Conservation (phyloP, 2,329 filamentous ascomycete genomes). For the Stenocarpella maydis region DNA sequence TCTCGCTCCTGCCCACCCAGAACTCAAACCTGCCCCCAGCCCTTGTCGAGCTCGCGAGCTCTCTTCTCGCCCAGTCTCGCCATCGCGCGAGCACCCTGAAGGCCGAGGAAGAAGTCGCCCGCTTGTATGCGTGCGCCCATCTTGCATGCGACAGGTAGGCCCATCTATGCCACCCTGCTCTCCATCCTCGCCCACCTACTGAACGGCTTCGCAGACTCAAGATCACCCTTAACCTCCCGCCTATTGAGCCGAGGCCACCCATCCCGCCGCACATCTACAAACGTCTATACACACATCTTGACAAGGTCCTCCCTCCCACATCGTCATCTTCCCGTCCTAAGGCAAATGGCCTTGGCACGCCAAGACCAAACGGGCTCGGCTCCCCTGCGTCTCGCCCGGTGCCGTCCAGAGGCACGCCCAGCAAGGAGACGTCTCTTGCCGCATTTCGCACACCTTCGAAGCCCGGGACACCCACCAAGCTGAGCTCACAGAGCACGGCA, state of each 20-base stretch:
- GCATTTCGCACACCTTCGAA: constrained; percentile 42
- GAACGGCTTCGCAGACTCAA: constrained; percentile 66
- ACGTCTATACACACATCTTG: constrained; percentile 82
- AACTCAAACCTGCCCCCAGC: constrained; percentile 71
- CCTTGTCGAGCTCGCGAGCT: constrained; percentile 76
- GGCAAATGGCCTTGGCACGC: constrained; percentile 43
- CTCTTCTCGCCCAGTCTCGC: constrained; percentile 81
- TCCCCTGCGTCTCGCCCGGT: constrained; percentile 37
- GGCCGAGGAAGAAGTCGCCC: constrained; percentile 86
- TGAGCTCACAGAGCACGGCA: constrained; percentile 51
- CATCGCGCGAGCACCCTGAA: constrained; percentile 80
- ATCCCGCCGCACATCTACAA: constrained; percentile 84
- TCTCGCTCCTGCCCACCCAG: constrained; percentile 78
- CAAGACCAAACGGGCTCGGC: constrained; percentile 46
- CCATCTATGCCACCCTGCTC: background rate
- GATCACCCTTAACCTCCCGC: constrained; percentile 77
- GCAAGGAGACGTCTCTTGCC: constrained; percentile 43
- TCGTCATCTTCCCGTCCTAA: constrained; percentile 42
- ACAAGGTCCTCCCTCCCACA: constrained; percentile 69
- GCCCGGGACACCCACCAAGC: constrained; percentile 44
- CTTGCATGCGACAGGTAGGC: constrained; percentile 84
- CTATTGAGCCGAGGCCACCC: constrained; percentile 78
- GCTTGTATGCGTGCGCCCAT: constrained; percentile 84
- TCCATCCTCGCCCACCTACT: constrained; percentile 7
- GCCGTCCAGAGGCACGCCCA: constrained; percentile 42